These are phyloP conservation scores for Trichoderma gracile DNA, from an alignment of 2,329 filamentous ascomycete genomes.

Conservation along the genomic window DNA sequence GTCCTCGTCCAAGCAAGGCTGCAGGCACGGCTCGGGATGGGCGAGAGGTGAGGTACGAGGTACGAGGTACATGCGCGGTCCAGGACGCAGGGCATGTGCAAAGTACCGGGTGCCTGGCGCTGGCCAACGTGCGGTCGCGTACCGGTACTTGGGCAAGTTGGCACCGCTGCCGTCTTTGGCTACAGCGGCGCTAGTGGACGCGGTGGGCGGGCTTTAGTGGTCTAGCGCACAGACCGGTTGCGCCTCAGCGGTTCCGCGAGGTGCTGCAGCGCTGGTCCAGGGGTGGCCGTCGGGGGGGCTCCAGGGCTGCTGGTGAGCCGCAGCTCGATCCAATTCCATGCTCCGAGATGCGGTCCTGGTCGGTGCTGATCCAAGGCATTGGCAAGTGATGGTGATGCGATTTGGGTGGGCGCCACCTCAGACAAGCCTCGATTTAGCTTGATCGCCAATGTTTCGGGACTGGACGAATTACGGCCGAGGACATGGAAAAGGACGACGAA, in stretches of 20 bases:
- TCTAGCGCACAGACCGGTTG: conserved; percentile 14
- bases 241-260: conserved; percentile 19
- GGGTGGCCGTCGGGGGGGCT: neutral
- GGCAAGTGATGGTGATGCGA: neutral
- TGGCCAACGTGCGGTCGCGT: too few relatives aligned
- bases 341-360: conserved; percentile 2
- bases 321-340: neutral
- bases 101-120: conserved; percentile 15
- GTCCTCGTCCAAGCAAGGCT: neutral
- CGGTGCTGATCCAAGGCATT: neutral
- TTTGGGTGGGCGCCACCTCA: too few relatives aligned
- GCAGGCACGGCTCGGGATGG: too few relatives aligned
- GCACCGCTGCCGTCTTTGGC: neutral
- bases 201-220: conserved; percentile 23
- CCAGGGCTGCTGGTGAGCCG: neutral
- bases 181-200: neutral
- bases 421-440: neutral
- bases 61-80: neutral
- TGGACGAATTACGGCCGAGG: too few relatives aligned
- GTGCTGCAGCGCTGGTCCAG: neutral
- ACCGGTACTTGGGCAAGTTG: neutral
- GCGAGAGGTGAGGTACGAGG: neutral
- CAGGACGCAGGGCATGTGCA: conserved; percentile 3
- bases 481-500: too few relatives aligned
- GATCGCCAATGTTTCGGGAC: conserved; percentile 7